Evolutionary conservation across 2,329 filamentous ascomycete species (phyloP).

Genomic region (Aspergillus nomiae): DNA sequence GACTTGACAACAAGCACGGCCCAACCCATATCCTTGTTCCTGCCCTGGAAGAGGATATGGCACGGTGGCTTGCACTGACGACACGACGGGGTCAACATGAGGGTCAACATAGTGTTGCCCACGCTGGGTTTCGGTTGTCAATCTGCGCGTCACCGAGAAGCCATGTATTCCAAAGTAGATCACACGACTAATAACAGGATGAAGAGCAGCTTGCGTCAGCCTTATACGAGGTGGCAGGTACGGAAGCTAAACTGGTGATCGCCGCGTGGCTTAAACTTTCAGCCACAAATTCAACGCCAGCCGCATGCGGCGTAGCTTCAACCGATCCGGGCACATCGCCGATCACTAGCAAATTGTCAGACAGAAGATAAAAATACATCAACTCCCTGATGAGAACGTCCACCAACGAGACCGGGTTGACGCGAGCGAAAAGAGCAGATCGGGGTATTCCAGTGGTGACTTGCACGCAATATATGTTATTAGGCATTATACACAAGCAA

Average conservation of each 20-base stretch:
- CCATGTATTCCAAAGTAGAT: not conserved
- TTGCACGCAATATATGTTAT: slow-evolving; percentile 1
- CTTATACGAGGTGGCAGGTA: not conserved
- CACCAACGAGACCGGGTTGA: not conserved
- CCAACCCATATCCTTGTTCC: not conserved
- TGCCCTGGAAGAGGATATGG: not conserved
- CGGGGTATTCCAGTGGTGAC: not conserved
- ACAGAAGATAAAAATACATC: not conserved
- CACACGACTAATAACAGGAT: not conserved
- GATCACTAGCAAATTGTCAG: not conserved
- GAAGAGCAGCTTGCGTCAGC: not conserved
- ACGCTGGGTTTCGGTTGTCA: not conserved
- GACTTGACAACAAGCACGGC: not conserved
- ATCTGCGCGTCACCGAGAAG: not conserved
- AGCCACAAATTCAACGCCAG: not conserved
- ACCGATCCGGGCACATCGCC: not conserved
- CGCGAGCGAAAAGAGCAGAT: not conserved
- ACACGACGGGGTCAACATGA: too few species aligned
- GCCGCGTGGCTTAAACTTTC: slow-evolving; percentile 3
- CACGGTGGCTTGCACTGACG: not conserved
- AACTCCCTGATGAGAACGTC: not conserved
- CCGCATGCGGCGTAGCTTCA: not conserved
- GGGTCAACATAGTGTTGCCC: not conserved
- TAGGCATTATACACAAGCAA: slow-evolving; percentile 4
- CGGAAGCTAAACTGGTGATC: not conserved